phyloP scores from a whole-genome alignment of 139 green algal species.

The Picochlorum sp. region DNA sequence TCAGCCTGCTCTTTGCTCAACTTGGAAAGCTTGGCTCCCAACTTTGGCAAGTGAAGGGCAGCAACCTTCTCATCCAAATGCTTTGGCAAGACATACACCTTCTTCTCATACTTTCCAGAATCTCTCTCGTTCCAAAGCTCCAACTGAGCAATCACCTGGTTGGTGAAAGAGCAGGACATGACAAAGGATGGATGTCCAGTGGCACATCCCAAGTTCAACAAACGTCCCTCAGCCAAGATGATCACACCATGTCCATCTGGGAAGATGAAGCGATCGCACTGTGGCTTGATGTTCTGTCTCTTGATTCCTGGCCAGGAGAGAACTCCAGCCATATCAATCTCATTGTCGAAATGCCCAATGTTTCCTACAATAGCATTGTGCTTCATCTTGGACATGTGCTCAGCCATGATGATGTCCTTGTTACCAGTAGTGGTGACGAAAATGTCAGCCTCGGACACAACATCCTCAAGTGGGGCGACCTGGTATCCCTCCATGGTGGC shows the following conservation, averaged over 20 bases:
- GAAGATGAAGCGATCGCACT: conserved; percentile 97
- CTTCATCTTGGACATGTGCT: conserved; percentile 99
- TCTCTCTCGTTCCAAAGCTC: conserved; percentile 97
- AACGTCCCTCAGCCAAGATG: conserved; percentile 94
- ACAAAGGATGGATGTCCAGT: conserved; percentile 99
- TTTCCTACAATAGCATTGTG: conserved; percentile 99
- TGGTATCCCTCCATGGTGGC: conserved; percentile 92
- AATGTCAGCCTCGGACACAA: conserved; percentile 80
- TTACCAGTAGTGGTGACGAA: conserved; percentile 95
- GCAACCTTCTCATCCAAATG: conserved; percentile 99
- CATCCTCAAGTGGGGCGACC: conserved; percentile 80
- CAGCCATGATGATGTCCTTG: conserved; percentile 90
- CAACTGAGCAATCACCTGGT: conserved; percentile 99
- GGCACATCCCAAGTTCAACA: conserved; percentile 99
- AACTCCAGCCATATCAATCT: conserved; percentile 98
- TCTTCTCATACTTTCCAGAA: conserved; percentile 95
- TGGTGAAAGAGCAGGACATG: conserved; percentile 99
- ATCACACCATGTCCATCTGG: conserved; percentile 97
- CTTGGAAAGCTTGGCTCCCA: conserved; percentile 92
- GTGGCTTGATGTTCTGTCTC: conserved; percentile 97
- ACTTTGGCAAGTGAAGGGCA: conserved; percentile 89
- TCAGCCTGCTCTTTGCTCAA: conserved; percentile 80
- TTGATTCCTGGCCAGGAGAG: conserved; percentile 83
- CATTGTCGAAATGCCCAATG: conserved; percentile 99
- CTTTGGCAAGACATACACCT: conserved; percentile 99